These are phyloP conservation scores for Poronia punctata DNA, from an alignment of 495 filamentous ascomycete genomes.

Conservation along the genomic window DNA sequence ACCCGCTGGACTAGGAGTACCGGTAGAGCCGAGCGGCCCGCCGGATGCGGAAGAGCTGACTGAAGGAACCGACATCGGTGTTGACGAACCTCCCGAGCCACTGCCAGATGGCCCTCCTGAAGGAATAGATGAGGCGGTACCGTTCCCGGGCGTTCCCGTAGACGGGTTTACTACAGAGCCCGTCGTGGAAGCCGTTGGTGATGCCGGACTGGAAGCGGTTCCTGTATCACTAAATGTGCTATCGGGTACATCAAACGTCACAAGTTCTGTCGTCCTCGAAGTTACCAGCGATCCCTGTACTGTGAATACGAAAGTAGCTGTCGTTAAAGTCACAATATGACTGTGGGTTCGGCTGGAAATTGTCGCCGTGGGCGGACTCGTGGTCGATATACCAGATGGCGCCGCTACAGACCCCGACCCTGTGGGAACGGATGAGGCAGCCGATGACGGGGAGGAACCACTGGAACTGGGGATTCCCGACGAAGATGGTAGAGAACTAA, in stretches of 20 bases:
- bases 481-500: background rate
- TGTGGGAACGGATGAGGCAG: too few species aligned
- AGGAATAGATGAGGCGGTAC: too few species aligned
- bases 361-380: too few species aligned
- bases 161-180: background rate
- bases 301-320: background rate
- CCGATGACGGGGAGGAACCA: too few species aligned
- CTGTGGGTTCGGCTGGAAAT: background rate
- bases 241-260: background rate
- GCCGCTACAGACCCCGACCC: too few species aligned
- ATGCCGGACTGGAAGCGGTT: background rate
- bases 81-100: conserved; percentile 2
- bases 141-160: conserved; percentile 1
- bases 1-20: conserved; percentile 1
- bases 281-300: background rate
- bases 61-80: conserved; percentile 21
- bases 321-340: background rate
- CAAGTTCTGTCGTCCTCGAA: background rate
- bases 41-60: conserved; percentile 16
- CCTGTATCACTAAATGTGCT: background rate
- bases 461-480: background rate
- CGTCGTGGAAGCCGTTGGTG: background rate
- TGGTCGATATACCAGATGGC: too few species aligned
- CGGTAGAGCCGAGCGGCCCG: conserved; percentile 13
- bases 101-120: too few species aligned